Conservation (phyloP, 2,329 filamentous ascomycete genomes). For the Sarocladiaceae sp. region DNA sequence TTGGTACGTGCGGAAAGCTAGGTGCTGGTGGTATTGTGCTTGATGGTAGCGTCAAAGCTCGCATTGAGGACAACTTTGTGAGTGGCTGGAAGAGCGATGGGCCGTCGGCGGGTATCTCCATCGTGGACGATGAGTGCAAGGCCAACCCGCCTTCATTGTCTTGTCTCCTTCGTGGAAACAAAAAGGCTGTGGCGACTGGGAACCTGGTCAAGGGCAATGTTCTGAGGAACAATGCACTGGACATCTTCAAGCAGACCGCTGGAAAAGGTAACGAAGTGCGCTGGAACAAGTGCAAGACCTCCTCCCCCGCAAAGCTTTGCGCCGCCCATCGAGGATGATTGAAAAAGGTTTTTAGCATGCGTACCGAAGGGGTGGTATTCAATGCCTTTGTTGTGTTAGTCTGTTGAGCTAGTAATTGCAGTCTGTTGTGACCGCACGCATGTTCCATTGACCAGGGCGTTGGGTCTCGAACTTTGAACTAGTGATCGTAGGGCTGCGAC, state of each 20-base stretch:
- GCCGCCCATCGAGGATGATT: neutral
- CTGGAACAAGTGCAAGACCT: conserved; percentile 19
- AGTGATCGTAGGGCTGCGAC: too few species aligned
- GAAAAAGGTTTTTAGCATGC: too few species aligned
- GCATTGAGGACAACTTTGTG: conserved; percentile 24
- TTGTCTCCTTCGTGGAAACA: conserved; percentile 14
- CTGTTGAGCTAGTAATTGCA: too few species aligned
- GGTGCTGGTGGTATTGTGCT: conserved; percentile 21
- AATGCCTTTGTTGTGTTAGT: too few species aligned
- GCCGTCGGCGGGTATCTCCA: conserved; percentile 16
- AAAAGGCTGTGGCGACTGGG: conserved; percentile 16
- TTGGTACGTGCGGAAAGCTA: conserved; percentile 12
- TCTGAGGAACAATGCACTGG: conserved; percentile 23
- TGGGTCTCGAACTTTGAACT: too few species aligned
- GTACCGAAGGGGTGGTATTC: too few species aligned
- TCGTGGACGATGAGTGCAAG: conserved; percentile 21
- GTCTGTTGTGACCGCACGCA: too few species aligned
- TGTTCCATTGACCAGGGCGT: too few species aligned
- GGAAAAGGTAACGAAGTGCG: conserved; percentile 20
- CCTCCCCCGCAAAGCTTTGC: neutral
- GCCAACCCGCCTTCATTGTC: conserved; percentile 7
- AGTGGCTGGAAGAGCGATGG: conserved; percentile 18
- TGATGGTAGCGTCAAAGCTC: conserved; percentile 21
- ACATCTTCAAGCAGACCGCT: conserved; percentile 17
- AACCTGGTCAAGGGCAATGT: conserved; percentile 26